Conservation (phyloP, 1,284 basidiomycete species). For the Leccinum fallax region DNA sequence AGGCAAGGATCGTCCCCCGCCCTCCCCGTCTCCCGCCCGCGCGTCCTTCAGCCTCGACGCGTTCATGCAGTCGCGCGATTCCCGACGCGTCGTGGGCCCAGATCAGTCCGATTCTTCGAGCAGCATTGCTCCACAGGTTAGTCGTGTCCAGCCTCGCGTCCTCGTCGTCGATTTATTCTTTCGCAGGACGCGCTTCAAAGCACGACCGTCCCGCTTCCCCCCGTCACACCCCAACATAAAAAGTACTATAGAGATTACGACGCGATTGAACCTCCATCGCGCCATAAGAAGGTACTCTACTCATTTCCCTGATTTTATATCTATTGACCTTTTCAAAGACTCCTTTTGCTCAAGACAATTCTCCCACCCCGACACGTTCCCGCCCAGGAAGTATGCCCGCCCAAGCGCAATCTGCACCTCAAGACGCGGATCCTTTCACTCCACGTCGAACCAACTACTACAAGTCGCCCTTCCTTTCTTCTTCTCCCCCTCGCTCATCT, state of each 20-base stretch:
- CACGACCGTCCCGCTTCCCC: constrained; percentile 30
- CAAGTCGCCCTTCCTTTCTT: constrained; percentile 53
- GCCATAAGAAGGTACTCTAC: constrained; percentile 37
- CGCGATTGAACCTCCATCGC: constrained; percentile 43
- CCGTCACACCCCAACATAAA: constrained; percentile 55
- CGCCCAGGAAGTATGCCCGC: constrained; percentile 27
- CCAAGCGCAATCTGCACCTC: constrained; percentile 35
- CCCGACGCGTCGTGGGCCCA: constrained; percentile 41
- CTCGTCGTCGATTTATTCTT: constrained; percentile 26
- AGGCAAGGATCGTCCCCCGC: constrained; percentile 47
- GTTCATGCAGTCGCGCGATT: constrained; percentile 59
- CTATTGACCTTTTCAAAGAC: constrained; percentile 18
- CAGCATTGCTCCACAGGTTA: constrained; percentile 34
- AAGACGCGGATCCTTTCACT: constrained; percentile 39
- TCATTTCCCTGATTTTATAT: neutral
- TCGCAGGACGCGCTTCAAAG: constrained; percentile 35
- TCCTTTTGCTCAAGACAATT: constrained; percentile 22
- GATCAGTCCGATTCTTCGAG: constrained; percentile 34
- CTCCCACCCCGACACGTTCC: constrained; percentile 38
- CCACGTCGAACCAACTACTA: constrained; percentile 45
- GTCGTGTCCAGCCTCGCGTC: constrained; percentile 20
- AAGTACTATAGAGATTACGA: constrained; percentile 62
- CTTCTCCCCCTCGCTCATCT: constrained; percentile 47
- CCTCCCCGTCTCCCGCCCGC: constrained; percentile 53
- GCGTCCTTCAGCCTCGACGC: constrained; percentile 46